Base-by-base conservation (phyloP, 2,329 filamentous ascomycete genomes). In the Phaeophleospora eucalypticola region DNA sequence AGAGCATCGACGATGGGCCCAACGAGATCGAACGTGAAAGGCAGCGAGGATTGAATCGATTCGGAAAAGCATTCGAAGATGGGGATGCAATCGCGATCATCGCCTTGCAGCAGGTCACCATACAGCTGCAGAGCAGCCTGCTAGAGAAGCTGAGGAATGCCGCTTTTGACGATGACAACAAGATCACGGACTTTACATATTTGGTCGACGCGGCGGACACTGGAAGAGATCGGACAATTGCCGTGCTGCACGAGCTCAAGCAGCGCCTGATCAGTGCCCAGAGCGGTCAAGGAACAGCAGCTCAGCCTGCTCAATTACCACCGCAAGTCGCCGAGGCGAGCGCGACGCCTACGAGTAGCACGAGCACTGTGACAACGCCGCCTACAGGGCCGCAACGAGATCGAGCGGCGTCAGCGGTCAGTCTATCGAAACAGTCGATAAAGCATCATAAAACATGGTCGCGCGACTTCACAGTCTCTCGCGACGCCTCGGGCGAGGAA, bases 21-120 rank as follows among this genome's bases (percentile, higher is more conserved):
- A 52, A 59, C 16, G 63, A 64, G 52, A 65, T 66, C 40, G 61
- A 65, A 49, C 53, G 48, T 18, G 63, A 65, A 50, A 58, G 58
- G 51, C 49, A 59, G 40, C 46, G 57, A n/a, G 63, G 63, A 12
- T 41, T 64, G 24, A 46, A 48, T 12, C 50, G 61, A 3, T 64
- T 64, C 21, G 63, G 63, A 4, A 52, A 55, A 35, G 57, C 52
- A 7, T 66, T 66, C 42, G 57, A 63, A 33, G 41, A 56, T 14
- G 63, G 63, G n/a, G 63, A 66, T 46, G 46, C 58, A 27, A 49
- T 60, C 7, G 59, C 61, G 12, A 54, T 66, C 36, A 61, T 62
- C 8, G 55, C 60, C 32, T 48, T 66, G 44, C 61, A 62, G 53
- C 52, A 58, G 37, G 59, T 66, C 43, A 60, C 58, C 2, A 63